Evolutionary conservation across 768 basidiomycete genomes (phyloP), one percentile per base, ranked within the genome.

Genomic region (Leccinellum albellum): DNA sequence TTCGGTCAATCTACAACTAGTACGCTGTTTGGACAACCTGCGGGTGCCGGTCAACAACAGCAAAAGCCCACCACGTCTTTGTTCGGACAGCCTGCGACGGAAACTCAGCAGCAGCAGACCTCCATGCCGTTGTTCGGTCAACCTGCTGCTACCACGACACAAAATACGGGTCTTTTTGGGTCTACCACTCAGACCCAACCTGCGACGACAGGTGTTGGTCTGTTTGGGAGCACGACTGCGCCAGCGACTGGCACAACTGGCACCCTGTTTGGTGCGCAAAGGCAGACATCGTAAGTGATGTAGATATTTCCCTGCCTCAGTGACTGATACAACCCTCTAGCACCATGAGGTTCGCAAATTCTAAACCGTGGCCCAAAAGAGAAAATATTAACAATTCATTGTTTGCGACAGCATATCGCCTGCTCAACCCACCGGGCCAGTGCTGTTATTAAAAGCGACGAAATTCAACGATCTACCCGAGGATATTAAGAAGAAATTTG

Each of bases 381-480:
- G 12, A 26, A 26, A 6, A 32, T 9, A 53, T 47, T 67, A 33
- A 58, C n/a, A 17, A 44, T n/a, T 0, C 15, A 20, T 56, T 10
- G 6, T 50, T 59, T 21, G n/a, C 13, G 15, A 47, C 40, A 74
- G 70, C 23, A 57, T 69, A 42, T 72, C 72, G 2, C 68, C 72
- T 21, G 57, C 66, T 56, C 72, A 73, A 58, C 8, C 57, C 6
- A 63, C 61, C 3, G 72, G 70, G 7, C 68, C 66, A 20, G 58
- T 66, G 32, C 14, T 69, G 20, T 75, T 77, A 44, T 76, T 76
- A 28, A 79, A 75, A 55, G 75, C 78, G 0, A 89, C 89, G 1
- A 92, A 90, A 66, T 93, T 91, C 71, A 93, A 92, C 53, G 91
- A 93, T 67, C 72, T 92, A 4, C 85, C 88, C 1, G 89, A 92